Evolutionary conservation across 2,329 filamentous ascomycete species (phyloP), one percentile per base, ranked within the genome.

Genomic region (Pyrenophora seminiperda): DNA sequence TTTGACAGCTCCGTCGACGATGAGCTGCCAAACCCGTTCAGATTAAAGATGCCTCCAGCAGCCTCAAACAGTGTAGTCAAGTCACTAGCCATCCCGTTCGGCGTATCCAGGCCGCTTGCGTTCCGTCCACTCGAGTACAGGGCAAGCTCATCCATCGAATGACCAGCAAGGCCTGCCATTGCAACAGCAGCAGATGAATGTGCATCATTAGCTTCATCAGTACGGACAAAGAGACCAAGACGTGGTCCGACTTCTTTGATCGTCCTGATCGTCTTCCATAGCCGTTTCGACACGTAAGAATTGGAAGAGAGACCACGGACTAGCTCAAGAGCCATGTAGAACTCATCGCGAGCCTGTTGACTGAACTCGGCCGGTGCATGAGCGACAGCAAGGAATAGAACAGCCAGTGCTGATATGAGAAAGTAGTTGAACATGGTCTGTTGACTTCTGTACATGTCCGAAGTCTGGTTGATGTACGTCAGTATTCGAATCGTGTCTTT

Each of bases 341-440:
- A 92, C 70, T 92, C 89, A 36, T 88, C 83, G 14, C 88, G 81
- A 56, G 87, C 90, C 18, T 79, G 73, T 7, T 81, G 76, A 60
- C 84, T 88, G 68, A 91, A 92, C 19, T 85, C 81, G 0, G 87
- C 81, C 0, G 89, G 88, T 0, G 87, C 87, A 63, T 92, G 89
- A 3, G 87, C 87, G 0, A 87, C 88, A 1, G 88, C 89, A 1
- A 92, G 79, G 66, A 92, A 91, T 10, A 92, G 77, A 3, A 90
- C 88, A 0, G 88, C 86, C 15, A 92, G 83, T 1, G 87, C 86
- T 0, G 87, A 89, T 1, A 87, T 85, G 15, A 92, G 78, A 63
- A 92, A 92, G 61, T 91, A 89, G 70, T 92, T 88, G 74, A 91
- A 91, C 67, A 90, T 88, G 5, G 87, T 83, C 71, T 91, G 88